Evolutionary conservation across 805 yeast species (phyloP).

Genomic region (Komagataella populi): DNA sequence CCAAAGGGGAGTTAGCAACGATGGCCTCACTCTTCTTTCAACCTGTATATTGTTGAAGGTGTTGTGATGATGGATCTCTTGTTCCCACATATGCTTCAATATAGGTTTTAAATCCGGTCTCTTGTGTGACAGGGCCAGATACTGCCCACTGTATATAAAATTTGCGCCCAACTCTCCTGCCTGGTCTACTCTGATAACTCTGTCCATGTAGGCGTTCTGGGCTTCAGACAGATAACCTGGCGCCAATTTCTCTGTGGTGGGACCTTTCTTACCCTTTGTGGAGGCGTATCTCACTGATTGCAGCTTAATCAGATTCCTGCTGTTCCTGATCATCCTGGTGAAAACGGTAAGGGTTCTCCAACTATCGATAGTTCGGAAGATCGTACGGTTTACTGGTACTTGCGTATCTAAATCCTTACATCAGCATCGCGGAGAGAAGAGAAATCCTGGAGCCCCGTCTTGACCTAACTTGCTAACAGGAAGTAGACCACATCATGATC

Average conservation of each 20-base stretch:
- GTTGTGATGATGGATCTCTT: slow-evolving; percentile 80
- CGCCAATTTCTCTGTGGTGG: not conserved
- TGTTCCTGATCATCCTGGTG: not conserved
- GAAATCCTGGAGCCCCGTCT: not conserved
- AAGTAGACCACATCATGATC: not conserved
- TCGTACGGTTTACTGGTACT: not conserved
- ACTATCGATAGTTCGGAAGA: not conserved
- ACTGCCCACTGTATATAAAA: slow-evolving; percentile 86
- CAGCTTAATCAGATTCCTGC: not conserved
- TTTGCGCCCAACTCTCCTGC: slow-evolving; percentile 98
- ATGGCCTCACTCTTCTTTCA: slow-evolving; percentile 77
- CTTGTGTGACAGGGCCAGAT: slow-evolving; percentile 53
- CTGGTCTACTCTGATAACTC: slow-evolving; percentile 85
- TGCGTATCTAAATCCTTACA: not conserved
- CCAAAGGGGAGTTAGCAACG: slow-evolving; percentile 87
- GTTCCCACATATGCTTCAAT: slow-evolving; percentile 95
- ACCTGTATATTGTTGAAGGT: slow-evolving; percentile 73
- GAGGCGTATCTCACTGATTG: not conserved
- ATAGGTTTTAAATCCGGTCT: slow-evolving; percentile 69
- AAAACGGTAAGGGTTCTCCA: not conserved
- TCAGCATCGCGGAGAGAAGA: not conserved
- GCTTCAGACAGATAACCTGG: slow-evolving; percentile 18
- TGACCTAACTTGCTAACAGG: not conserved
- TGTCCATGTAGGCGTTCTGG: slow-evolving; percentile 57
- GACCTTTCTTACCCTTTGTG: not conserved